Percentiles rank a stretch among this genome's conserved stretches.
These are phyloP conservation scores for Cladosporium sp. DNA, from an alignment of 2,329 filamentous ascomycete genomes.

Conservation along the genomic window DNA sequence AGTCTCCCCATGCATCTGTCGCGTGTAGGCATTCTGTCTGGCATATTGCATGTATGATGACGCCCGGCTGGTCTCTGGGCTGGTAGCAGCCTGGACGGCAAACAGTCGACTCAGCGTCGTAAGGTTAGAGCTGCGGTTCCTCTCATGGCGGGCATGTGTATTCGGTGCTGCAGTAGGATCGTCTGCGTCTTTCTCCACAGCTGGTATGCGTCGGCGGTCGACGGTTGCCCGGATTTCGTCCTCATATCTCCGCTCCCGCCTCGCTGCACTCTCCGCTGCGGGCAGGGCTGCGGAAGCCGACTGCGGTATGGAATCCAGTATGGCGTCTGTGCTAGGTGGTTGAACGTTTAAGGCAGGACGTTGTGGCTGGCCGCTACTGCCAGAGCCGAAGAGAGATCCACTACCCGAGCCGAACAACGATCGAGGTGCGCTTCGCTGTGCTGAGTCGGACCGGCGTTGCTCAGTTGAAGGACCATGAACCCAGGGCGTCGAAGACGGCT, in stretches of 20 bases:
- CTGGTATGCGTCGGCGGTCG: constrained; percentile 32
- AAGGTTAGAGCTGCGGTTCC: constrained; percentile 37
- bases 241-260: constrained; percentile 14
- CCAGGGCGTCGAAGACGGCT: constrained; percentile 1
- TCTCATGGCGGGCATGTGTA: constrained; percentile 27
- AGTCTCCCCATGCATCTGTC: constrained; percentile 16
- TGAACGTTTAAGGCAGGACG: constrained; percentile 6
- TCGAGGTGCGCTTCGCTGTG: constrained; percentile 19
- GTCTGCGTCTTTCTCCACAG: constrained; percentile 47
- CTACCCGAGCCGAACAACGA: constrained; percentile 19
- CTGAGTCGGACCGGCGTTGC: background rate
- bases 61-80: constrained; percentile 36
- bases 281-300: constrained; percentile 12
- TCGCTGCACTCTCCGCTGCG: background rate
- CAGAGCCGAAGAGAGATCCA: constrained; percentile 20
- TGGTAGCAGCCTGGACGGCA: constrained; percentile 35
- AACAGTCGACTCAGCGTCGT: constrained; percentile 44
- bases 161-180: constrained; percentile 41
- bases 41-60: constrained; percentile 36
- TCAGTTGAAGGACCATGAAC: background rate
- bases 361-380: constrained; percentile 7
- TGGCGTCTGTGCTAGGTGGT: constrained; percentile 14
- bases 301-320: constrained; percentile 9
- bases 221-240: constrained; percentile 21
- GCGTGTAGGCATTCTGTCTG: constrained; percentile 14